Base-by-base conservation (phyloP, 1,284 basidiomycete genomes). In the Moniliophthora roreri region DNA sequence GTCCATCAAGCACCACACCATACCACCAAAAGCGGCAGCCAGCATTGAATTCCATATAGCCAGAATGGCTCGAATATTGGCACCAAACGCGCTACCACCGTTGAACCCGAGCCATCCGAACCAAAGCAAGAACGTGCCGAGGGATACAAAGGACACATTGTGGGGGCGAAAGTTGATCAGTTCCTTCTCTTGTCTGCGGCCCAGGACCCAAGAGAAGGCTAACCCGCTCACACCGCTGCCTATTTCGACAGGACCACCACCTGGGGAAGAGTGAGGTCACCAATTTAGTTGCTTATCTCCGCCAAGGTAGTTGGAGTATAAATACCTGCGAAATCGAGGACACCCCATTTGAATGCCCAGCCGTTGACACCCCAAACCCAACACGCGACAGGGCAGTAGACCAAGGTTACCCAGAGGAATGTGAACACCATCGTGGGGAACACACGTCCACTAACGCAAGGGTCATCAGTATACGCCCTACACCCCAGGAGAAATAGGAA, bases 171-270 rank as follows among this genome's bases (percentile, higher is more conserved):
- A 97, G 63, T 95, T 89, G 60, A 92, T 75, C 21, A 92, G 75
- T 64, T 95, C 89, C 40, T 87, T 87, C 56, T 95, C 88, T 67
- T 85, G 82, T 49, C 89, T 76, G 26, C 81, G 80, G 20, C 88
- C 88, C 50, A 91, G 76, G 23, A 87, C 82, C 89, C 85, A 92
- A n/a, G 93, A 89, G 70, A 89, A 94, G 1, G 93, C 93, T 44
- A 96, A 78, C 39, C 93, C 93, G 26, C 85, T 87, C 42, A 92
- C 84, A 44, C 95, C 95, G 53, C 91, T 94, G 47, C 89, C 89
- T 60, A 97, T 93, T 70, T 98, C 93, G 62, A 97, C 93, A 28
- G 95, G 95, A 7, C 92, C 93, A 40, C 94, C 94, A 47, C 94
- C 93, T 78, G 75, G 68, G 56, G 68, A 61, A 60, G 58, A 32